phyloP scores from a whole-genome alignment of 192 early-diverging fungal species.

The Dissophora globulifera region DNA sequence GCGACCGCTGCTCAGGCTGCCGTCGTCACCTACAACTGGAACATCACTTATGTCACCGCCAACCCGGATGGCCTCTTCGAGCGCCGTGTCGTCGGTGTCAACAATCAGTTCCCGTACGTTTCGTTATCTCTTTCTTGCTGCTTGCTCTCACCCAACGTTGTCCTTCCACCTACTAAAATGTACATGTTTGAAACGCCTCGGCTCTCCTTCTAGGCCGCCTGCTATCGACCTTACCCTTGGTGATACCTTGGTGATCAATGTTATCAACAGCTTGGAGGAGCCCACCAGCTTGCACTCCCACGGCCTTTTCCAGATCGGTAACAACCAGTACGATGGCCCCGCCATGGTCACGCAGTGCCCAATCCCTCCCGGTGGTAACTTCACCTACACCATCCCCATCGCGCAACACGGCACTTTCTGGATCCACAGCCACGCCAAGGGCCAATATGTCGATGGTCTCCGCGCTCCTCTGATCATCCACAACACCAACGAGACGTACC shows the following conservation, averaged over 20 bases:
- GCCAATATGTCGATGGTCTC: conserved; percentile 87
- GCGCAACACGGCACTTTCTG: conserved; percentile 86
- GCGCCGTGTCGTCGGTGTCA: conserved; percentile 75
- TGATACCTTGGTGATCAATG: conserved; percentile 65
- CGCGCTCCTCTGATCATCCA: conserved; percentile 78
- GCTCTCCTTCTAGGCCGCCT: conserved; percentile 31
- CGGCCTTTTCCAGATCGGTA: conserved; percentile 83
- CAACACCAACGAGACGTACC: conserved; percentile 64
- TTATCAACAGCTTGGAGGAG: conserved; percentile 47
- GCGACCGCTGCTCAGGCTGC: conserved; percentile 57
- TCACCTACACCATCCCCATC: conserved; percentile 76
- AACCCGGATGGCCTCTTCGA: conserved; percentile 74
- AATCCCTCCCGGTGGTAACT: conserved; percentile 71
- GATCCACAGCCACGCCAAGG: conserved; percentile 78
- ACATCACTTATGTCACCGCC: conserved; percentile 71
- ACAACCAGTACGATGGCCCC: conserved; percentile 78
- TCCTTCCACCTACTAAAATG: too few species aligned
- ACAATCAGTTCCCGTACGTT: conserved; percentile 72
- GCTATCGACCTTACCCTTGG: conserved; percentile 54
- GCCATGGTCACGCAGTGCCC: conserved; percentile 78
- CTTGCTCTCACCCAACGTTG: too few species aligned
- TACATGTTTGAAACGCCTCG: too few species aligned
- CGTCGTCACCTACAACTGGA: conserved; percentile 74
- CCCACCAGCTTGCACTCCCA: conserved; percentile 79
- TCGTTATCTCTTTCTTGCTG: too few species aligned